These are phyloP conservation scores for Cenchrus americanus DNA, from an alignment of 176 grass and related monocot species.

Conservation along the genomic window DNA sequence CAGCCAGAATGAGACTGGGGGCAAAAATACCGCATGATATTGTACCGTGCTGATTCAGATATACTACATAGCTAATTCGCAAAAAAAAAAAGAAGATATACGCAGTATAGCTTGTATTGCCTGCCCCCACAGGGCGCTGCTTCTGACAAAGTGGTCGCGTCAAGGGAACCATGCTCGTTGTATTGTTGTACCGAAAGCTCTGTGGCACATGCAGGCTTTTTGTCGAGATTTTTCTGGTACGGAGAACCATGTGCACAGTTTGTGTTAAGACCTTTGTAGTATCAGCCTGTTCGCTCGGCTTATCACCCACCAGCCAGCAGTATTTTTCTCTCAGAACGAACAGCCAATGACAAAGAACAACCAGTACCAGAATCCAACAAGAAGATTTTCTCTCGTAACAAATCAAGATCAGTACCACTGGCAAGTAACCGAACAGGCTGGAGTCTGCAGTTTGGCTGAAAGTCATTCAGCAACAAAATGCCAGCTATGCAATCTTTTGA, in stretches of 20 bases:
- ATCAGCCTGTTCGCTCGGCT: no score
- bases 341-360: no score
- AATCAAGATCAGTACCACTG: no score
- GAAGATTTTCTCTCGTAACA: no score
- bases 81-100: neutral
- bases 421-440: no score
- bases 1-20: neutral
- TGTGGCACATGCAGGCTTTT: conserved; percentile 48
- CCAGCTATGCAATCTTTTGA: neutral
- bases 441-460: neutral
- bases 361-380: no score
- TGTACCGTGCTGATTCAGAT: conserved; percentile 21
- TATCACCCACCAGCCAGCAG: no score
- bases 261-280: neutral
- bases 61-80: no score
- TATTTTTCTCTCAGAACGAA: no score
- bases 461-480: neutral
- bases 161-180: conserved; percentile 38
- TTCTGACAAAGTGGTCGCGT: conserved; percentile 39
- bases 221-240: conserved; percentile 18
- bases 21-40: neutral
- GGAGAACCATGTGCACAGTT: conserved; percentile 22
- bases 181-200: conserved; percentile 49
- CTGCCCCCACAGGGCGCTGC: conserved; percentile 13
- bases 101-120: conserved; percentile 31